Percentiles rank a stretch among this genome's conserved stretches.
These are phyloP conservation scores for Notholithocarpus densiflorus DNA, from an alignment of 306 rosid species.

Conservation along the genomic window DNA sequence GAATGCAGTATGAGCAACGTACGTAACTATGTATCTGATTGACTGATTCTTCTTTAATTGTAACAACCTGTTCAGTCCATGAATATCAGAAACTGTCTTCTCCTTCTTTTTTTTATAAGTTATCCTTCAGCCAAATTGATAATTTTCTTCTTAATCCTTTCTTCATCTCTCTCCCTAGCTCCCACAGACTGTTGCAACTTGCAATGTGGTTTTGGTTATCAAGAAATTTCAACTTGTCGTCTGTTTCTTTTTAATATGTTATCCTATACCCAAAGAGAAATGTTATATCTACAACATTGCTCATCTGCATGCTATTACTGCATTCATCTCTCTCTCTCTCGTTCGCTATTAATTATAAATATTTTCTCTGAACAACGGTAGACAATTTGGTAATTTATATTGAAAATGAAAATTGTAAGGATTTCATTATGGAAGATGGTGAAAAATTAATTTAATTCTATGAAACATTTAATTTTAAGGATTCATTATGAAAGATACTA, in stretches of 20 bases:
- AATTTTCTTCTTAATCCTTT: neutral
- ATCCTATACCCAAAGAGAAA: neutral
- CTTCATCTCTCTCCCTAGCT: neutral
- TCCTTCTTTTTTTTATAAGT: neutral
- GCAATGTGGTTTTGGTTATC: neutral
- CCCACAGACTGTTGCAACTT: neutral
- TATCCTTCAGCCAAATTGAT: neutral
- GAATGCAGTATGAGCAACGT: neutral
- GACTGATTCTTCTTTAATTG: neutral
- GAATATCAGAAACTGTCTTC: neutral
- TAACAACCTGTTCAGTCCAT: neutral
- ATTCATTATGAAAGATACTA: too few relatives aligned
- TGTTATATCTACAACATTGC: constrained; percentile 10
- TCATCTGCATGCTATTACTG: neutral
- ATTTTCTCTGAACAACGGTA: too few relatives aligned
- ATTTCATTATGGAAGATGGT: too few relatives aligned
- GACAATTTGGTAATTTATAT: too few relatives aligned
- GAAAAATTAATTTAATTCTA: too few relatives aligned
- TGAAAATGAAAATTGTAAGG: too few relatives aligned
- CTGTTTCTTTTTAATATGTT: neutral
- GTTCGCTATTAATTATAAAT: too few relatives aligned
- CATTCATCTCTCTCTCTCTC: too few relatives aligned
- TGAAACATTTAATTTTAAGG: too few relatives aligned
- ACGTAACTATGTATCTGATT: neutral
- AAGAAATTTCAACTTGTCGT: neutral